These are phyloP conservation scores for Mycena venus DNA, from an alignment of 768 basidiomycete species.

Conservation along the genomic window DNA sequence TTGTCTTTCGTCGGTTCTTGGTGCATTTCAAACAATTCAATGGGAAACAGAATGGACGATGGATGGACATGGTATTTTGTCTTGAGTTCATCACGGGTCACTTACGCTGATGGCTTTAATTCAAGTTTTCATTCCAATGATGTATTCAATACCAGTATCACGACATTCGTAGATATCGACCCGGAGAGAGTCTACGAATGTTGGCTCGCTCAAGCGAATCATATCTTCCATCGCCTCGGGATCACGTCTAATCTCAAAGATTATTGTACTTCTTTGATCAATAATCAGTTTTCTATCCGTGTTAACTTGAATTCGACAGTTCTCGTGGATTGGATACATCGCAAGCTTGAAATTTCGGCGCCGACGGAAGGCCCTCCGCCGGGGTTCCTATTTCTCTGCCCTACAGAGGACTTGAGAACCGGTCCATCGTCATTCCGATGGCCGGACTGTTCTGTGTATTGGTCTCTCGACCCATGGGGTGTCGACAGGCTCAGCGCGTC, in stretches of 20 bases:
- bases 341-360: background rate
- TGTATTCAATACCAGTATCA: background rate
- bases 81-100: too few species aligned
- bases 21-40: too few species aligned
- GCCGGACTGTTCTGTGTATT: slow-evolving; percentile 1
- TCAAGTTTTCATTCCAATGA: background rate
- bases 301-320: background rate
- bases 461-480: slow-evolving; percentile 2
- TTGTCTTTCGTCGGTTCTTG: too few species aligned
- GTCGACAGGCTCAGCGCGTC: background rate
- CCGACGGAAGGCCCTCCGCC: too few species aligned
- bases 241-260: background rate
- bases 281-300: too few species aligned
- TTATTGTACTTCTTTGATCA: background rate
- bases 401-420: background rate
- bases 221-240: background rate
- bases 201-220: slow-evolving; percentile 13
- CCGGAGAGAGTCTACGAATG: too few species aligned
- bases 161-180: background rate
- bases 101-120: too few species aligned
- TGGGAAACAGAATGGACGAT: too few species aligned
- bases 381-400: background rate
- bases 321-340: background rate
- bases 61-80: too few species aligned
- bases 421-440: background rate